phyloP scores from a whole-genome alignment of 495 filamentous ascomycete species.

The Aspergillus nanangensis region DNA sequence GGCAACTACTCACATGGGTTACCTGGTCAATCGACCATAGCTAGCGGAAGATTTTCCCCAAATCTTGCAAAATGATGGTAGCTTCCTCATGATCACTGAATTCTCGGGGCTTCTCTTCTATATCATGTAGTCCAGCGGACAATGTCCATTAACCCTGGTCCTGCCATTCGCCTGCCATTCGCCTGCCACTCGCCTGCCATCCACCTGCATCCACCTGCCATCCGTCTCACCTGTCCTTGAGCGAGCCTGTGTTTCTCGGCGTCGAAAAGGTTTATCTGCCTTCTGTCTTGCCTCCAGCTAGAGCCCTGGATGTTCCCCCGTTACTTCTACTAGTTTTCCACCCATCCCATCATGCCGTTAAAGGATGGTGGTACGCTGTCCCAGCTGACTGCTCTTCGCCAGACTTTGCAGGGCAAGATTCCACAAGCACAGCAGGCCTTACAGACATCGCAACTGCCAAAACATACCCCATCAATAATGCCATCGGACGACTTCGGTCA shows the following conservation, averaged over 20 bases:
- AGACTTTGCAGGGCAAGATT: neutral
- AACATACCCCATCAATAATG: neutral
- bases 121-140: neutral
- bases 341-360: neutral
- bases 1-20: neutral
- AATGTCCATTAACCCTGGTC: neutral
- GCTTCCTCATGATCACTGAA: neutral
- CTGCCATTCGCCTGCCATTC: no score
- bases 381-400: neutral
- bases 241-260: neutral
- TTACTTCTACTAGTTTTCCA: neutral
- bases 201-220: no score
- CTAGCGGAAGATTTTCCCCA: neutral
- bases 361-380: neutral
- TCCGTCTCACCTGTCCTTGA: neutral
- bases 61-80: neutral
- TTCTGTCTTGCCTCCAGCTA: neutral
- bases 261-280: neutral
- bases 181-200: no score
- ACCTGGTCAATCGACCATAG: neutral
- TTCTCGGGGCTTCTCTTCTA: neutral
- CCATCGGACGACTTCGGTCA: neutral
- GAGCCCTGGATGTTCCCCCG: neutral
- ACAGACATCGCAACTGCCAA: neutral
- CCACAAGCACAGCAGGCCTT: no score